phyloP scores from a whole-genome alignment of 1,139 yeast species.

The Sugiyamaella grinbergsii region DNA sequence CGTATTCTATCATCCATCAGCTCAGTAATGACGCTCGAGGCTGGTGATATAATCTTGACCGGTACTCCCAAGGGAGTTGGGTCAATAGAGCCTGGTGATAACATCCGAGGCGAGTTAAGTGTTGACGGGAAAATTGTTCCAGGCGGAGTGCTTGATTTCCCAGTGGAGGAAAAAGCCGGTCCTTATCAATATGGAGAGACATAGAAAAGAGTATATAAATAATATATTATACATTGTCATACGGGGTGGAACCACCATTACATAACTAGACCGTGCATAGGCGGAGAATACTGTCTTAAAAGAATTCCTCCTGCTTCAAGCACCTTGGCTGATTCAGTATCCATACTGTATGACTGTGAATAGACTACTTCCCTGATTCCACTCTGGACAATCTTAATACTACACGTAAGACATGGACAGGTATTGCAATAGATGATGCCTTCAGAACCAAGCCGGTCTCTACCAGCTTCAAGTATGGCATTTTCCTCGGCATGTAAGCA shows the following conservation, averaged over 20 bases:
- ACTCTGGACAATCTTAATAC: slow-evolving; percentile 89
- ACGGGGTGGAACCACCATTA: not conserved
- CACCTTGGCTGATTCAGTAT: slow-evolving; percentile 66
- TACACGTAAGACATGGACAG: slow-evolving; percentile 95
- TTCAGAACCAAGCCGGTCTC: slow-evolving; percentile 71
- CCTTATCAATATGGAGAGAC: slow-evolving; percentile 59
- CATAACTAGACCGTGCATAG: slow-evolving; percentile 37
- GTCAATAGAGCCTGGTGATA: slow-evolving; percentile 72
- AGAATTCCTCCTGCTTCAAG: slow-evolving; percentile 71
- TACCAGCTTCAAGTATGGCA: slow-evolving; percentile 90
- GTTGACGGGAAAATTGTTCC: slow-evolving; percentile 59
- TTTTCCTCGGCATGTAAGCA: slow-evolving; percentile 98
- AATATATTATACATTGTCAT: not conserved
- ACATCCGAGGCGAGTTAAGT: slow-evolving; percentile 60
- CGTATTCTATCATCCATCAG: slow-evolving; percentile 79
- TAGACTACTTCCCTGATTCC: slow-evolving; percentile 94
- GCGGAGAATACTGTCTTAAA: slow-evolving; percentile 73
- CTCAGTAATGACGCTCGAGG: slow-evolving; percentile 81
- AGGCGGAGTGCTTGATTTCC: slow-evolving; percentile 53
- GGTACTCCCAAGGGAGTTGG: slow-evolving; percentile 99
- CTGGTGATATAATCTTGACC: slow-evolving; percentile 88
- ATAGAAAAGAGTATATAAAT: slow-evolving; percentile 15
- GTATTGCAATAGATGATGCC: slow-evolving; percentile 87
- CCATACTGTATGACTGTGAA: slow-evolving; percentile 93
- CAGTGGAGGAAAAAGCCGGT: slow-evolving; percentile 73